Conservation (phyloP, 768 basidiomycete genomes). For the Holtermanniella nyarrowii region DNA sequence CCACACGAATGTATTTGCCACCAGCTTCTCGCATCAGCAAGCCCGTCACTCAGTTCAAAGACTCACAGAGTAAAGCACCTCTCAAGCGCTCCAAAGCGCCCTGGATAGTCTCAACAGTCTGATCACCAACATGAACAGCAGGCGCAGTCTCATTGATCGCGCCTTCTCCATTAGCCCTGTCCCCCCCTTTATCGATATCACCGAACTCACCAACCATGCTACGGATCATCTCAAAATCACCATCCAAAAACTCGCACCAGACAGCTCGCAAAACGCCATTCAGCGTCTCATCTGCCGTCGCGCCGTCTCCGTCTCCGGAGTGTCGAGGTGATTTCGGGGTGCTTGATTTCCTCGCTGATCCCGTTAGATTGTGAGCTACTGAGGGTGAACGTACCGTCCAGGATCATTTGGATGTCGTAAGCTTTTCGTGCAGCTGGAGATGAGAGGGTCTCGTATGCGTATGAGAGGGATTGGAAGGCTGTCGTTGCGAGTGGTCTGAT, state of each 20-base stretch:
- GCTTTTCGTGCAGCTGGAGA: constrained; percentile 57
- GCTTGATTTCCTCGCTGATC: not conserved
- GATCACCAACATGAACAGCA: constrained; percentile 63
- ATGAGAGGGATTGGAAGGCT: constrained; percentile 77
- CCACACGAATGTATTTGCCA: constrained; percentile 45
- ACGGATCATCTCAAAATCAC: constrained; percentile 75
- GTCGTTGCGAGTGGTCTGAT: constrained; percentile 62
- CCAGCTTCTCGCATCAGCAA: constrained; percentile 7
- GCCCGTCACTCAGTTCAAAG: not conserved
- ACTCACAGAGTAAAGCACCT: constrained; percentile 62
- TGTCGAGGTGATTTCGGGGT: not conserved
- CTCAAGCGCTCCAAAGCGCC: constrained; percentile 59
- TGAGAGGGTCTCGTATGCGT: constrained; percentile 71
- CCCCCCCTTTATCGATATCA: not conserved
- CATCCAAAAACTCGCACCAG: constrained; percentile 68
- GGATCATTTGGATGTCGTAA: constrained; percentile 49
- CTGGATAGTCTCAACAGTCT: constrained; percentile 67
- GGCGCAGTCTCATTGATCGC: constrained; percentile 73
- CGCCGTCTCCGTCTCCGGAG: constrained; percentile 48
- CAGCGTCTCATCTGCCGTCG: constrained; percentile 67
- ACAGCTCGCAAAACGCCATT: constrained; percentile 61
- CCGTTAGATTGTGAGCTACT: too few species aligned
- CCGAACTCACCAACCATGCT: constrained; percentile 55
- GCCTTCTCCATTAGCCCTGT: too few species aligned
- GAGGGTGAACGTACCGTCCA: too few species aligned